A percentile compares a stretch with the other conserved stretches of the same genome.
These are phyloP conservation scores for Saccharomycopsis javanensis DNA, from an alignment of 805 yeast genomes.

Conservation along the genomic window DNA sequence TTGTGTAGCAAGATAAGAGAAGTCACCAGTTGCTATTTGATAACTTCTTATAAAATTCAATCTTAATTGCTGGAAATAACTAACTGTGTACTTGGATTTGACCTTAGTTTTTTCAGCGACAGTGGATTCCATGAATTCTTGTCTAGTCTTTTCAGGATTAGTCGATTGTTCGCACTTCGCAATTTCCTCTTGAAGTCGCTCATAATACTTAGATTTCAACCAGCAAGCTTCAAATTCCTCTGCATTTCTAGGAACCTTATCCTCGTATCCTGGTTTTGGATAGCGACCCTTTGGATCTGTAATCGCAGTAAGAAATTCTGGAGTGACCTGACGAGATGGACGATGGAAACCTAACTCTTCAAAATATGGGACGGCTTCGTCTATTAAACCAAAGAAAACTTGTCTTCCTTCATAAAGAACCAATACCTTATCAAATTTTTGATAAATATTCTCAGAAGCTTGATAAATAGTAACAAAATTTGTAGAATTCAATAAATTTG, in stretches of 20 bases:
- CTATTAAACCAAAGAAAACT: conserved; percentile 53
- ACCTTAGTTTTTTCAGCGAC: conserved; percentile 31
- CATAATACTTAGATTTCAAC: conserved; percentile 40
- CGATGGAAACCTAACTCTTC: conserved; percentile 55
- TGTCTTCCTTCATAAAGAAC: conserved; percentile 53
- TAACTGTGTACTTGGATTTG: conserved; percentile 36
- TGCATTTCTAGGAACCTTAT: conserved; percentile 50
- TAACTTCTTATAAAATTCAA: conserved; percentile 41
- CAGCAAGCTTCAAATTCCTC: conserved; percentile 53
- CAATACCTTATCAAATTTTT: conserved; percentile 51
- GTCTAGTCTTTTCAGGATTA: conserved; percentile 28
- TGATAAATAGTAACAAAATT: conserved; percentile 64
- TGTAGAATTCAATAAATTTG: conserved; percentile 41
- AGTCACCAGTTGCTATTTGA: conserved; percentile 49
- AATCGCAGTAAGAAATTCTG: conserved; percentile 61
- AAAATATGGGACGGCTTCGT: conserved; percentile 47
- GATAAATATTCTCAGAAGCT: conserved; percentile 58
- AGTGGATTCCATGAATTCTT: conserved; percentile 29
- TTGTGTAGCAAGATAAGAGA: conserved; percentile 37
- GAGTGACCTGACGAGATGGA: conserved; percentile 58
- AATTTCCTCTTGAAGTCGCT: conserved; percentile 34
- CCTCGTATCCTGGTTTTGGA: conserved; percentile 38
- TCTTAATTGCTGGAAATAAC: conserved; percentile 39
- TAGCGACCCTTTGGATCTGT: conserved; percentile 58
- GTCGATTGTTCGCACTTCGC: conserved; percentile 29